phyloP scores from a whole-genome alignment of 1,139 yeast genomes.

The Blastobotrys raffinosifermentans region DNA sequence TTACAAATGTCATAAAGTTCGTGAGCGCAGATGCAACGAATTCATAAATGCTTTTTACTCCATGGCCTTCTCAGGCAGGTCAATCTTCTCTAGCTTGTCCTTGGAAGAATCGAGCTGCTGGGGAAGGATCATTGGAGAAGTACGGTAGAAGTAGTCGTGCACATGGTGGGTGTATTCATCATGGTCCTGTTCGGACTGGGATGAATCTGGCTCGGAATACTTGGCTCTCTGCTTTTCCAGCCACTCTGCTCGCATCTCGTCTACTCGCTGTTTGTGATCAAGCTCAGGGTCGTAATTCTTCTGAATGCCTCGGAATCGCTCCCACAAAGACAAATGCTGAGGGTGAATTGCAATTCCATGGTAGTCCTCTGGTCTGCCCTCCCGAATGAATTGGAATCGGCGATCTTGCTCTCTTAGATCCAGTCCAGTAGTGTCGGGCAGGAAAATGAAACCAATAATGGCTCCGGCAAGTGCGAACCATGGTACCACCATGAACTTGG shows the following conservation, averaged over 20 bases:
- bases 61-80: slow-evolving; percentile 3
- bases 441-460: slow-evolving; percentile 29
- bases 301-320: slow-evolving; percentile 32
- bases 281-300: slow-evolving; percentile 35
- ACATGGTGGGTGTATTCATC: slow-evolving; percentile 19
- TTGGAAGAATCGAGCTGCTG: slow-evolving; percentile 12
- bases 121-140: slow-evolving; percentile 30
- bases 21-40: not conserved
- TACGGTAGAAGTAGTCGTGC: slow-evolving; percentile 32
- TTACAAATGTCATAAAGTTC: not conserved
- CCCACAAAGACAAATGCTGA: slow-evolving; percentile 33
- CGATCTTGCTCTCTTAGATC: slow-evolving; percentile 36
- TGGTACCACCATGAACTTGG: slow-evolving; percentile 35
- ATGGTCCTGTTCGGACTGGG: slow-evolving; percentile 16
- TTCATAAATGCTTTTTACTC: not conserved
- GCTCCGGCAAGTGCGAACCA: slow-evolving; percentile 38
- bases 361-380: slow-evolving; percentile 33
- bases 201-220: slow-evolving; percentile 20
- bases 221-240: slow-evolving; percentile 30
- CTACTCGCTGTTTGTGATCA: slow-evolving; percentile 35
- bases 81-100: slow-evolving; percentile 14
- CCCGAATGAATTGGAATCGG: slow-evolving; percentile 31
- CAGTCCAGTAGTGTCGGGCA: slow-evolving; percentile 37
- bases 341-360: slow-evolving; percentile 37
- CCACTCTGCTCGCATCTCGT: slow-evolving; percentile 34